Evolutionary conservation across 805 yeast species (phyloP).

Genomic region (Metschnikowia similis): DNA sequence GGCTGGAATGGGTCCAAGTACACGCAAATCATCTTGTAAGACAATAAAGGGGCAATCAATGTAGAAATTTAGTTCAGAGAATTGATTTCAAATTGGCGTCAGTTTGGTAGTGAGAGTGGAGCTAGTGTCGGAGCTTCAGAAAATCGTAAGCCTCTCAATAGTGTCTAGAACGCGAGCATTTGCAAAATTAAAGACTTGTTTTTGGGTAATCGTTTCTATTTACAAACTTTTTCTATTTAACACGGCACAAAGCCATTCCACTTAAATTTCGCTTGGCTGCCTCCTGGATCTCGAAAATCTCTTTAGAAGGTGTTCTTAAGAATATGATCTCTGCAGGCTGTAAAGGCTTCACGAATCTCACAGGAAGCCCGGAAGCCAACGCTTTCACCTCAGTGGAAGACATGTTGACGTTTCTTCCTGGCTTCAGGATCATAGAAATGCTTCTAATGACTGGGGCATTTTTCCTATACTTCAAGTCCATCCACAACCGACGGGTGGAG

Average conservation of each 20-base stretch:
- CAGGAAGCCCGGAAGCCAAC: conserved; percentile 70
- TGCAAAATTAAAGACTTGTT: neutral
- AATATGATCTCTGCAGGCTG: conserved; percentile 88
- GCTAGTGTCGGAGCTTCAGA: no score
- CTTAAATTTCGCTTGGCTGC: conserved; percentile 69
- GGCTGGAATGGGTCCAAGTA: conserved; percentile 65
- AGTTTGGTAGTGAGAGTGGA: no score
- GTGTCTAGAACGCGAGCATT: no score
- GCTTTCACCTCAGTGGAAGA: conserved; percentile 60
- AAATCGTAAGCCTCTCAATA: no score
- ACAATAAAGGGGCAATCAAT: neutral
- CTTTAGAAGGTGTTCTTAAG: conserved; percentile 44
- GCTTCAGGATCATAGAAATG: conserved; percentile 74
- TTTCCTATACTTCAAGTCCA: conserved; percentile 83
- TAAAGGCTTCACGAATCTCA: conserved; percentile 72
- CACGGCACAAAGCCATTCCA: conserved; percentile 82
- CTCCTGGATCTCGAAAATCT: conserved; percentile 74
- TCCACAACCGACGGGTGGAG: conserved; percentile 83
- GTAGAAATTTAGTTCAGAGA: no score
- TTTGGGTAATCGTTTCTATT: conserved; percentile 5
- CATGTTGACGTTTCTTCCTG: conserved; percentile 71
- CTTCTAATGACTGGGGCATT: conserved; percentile 71
- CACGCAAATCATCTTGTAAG: conserved; percentile 28
- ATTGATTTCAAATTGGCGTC: no score
- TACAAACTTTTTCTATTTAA: conserved; percentile 34